A percentile compares a stretch with the other conserved stretches of the same genome.
Evolutionary conservation across 495 filamentous ascomycete species (phyloP).

Genomic region (Xylaria palmicola): DNA sequence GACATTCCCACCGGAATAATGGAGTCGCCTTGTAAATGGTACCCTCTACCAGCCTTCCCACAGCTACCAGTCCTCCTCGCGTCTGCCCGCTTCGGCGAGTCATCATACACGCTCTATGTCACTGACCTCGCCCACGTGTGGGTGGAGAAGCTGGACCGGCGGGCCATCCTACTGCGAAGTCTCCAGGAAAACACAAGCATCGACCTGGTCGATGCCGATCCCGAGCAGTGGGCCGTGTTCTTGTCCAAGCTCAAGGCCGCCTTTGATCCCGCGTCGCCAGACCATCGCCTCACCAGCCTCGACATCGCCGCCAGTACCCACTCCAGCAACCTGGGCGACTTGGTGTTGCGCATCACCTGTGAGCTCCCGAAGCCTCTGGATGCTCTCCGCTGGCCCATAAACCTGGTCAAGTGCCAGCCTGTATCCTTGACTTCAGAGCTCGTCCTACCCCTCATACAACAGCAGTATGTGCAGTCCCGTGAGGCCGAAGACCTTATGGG

Average conservation of each 20-base stretch:
- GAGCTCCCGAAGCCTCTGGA: constrained; percentile 65
- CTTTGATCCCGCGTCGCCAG: constrained; percentile 43
- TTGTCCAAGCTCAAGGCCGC: constrained; percentile 68
- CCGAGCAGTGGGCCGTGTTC: constrained; percentile 68
- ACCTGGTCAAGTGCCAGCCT: constrained; percentile 55
- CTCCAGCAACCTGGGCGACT: constrained; percentile 25
- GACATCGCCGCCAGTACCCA: constrained; percentile 28
- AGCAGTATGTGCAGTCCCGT: constrained; percentile 49
- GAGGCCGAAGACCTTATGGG: constrained; percentile 57
- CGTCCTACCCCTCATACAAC: constrained; percentile 66
- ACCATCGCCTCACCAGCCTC: constrained; percentile 39
- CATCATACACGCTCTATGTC: constrained; percentile 70
- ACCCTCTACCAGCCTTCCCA: constrained; percentile 27
- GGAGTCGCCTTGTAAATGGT: constrained; percentile 23
- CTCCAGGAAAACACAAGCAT: constrained; percentile 70
- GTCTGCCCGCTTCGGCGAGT: constrained; percentile 35
- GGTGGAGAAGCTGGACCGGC: constrained; percentile 66
- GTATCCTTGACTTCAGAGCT: constrained; percentile 58
- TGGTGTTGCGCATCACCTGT: constrained; percentile 61
- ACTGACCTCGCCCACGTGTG: constrained; percentile 88
- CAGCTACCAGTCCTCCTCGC: constrained; percentile 45
- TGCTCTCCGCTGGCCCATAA: constrained; percentile 68
- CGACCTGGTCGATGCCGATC: constrained; percentile 73
- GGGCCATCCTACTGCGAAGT: constrained; percentile 64
- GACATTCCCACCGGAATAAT: constrained; percentile 1